A percentile compares a stretch with the other conserved stretches of the same genome.
These are phyloP conservation scores for Termitomyces sp. DNA, from an alignment of 768 basidiomycete genomes.

Conservation along the genomic window DNA sequence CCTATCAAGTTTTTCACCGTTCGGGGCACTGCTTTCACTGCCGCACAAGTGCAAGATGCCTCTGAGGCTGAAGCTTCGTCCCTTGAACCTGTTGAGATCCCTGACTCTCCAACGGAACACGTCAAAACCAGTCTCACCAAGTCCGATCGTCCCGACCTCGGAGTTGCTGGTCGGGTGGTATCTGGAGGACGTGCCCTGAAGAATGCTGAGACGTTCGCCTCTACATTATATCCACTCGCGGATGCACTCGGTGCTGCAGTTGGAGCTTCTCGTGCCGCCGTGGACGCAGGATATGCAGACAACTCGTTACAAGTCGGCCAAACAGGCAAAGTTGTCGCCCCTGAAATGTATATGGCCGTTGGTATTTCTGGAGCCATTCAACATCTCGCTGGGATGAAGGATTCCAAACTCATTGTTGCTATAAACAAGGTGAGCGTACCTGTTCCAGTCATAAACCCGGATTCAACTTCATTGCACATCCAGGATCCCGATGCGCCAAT, in stretches of 20 bases:
- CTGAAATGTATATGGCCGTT: constrained; percentile 91
- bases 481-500: constrained; percentile 98
- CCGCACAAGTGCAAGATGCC: constrained; percentile 47
- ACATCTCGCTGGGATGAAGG: constrained; percentile 99
- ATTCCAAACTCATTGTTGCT: constrained; percentile 96
- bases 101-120: constrained; percentile 55
- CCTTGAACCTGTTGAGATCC: constrained; percentile 58
- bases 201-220: constrained; percentile 88
- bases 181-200: constrained; percentile 95
- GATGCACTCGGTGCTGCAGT: constrained; percentile 93
- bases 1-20: constrained; percentile 93
- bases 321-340: constrained; percentile 97
- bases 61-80: constrained; percentile 54
- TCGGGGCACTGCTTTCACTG: constrained; percentile 83
- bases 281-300: constrained; percentile 97
- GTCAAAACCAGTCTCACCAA: constrained; percentile 74
- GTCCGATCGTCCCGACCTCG: constrained; percentile 89
- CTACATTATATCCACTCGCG: constrained; percentile 84
- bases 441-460: neutral
- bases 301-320: constrained; percentile 99
- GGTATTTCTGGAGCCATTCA: constrained; percentile 99
- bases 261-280: constrained; percentile 96
- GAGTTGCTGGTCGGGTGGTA: constrained; percentile 81
- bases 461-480: constrained; percentile 4
- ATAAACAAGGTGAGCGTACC: constrained; percentile 77